Percentiles rank a stretch among this genome's conserved stretches.
phyloP scores from a whole-genome alignment of 164 flowering plant species.

The Magnolia officinalis region DNA sequence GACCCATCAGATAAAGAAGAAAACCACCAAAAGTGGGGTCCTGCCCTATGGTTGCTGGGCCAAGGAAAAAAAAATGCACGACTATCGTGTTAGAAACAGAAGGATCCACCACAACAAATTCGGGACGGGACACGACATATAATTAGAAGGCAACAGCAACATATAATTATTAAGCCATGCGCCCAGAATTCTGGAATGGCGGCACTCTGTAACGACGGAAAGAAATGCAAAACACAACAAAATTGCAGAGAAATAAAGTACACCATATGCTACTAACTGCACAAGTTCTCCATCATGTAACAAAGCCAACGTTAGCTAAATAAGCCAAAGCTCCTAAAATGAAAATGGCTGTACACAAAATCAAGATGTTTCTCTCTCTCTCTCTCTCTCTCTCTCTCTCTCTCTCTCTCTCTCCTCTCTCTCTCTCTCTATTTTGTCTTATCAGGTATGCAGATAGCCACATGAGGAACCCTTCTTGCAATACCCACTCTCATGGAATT shows the following conservation, averaged over 20 bases:
- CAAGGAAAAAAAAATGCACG: too few species aligned
- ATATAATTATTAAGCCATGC: too few species aligned
- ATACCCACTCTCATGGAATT: conserved; percentile 51
- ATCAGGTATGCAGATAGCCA: conserved; percentile 50
- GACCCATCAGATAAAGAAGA: too few species aligned
- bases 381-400: background rate
- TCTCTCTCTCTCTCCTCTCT: background rate
- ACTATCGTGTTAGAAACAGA: too few species aligned
- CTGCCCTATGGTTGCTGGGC: too few species aligned
- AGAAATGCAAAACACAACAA: background rate
- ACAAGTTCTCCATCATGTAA: background rate
- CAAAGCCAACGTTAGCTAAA: background rate
- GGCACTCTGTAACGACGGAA: background rate
- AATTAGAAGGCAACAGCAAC: too few species aligned
- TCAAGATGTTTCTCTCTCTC: background rate
- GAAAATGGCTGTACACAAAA: conserved; percentile 20
- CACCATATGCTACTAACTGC: background rate
- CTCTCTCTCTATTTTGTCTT: background rate
- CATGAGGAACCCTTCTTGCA: conserved; percentile 79
- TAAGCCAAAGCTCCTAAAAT: conserved; percentile 7
- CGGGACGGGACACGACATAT: too few species aligned
- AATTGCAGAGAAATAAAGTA: background rate
- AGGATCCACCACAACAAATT: too few species aligned
- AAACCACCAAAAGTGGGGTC: too few species aligned
- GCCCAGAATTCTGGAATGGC: background rate